A percentile compares a stretch with the other conserved stretches of the same genome.
Evolutionary conservation across 1,139 yeast species (phyloP).

Genomic region (Lodderomyces margitis): DNA sequence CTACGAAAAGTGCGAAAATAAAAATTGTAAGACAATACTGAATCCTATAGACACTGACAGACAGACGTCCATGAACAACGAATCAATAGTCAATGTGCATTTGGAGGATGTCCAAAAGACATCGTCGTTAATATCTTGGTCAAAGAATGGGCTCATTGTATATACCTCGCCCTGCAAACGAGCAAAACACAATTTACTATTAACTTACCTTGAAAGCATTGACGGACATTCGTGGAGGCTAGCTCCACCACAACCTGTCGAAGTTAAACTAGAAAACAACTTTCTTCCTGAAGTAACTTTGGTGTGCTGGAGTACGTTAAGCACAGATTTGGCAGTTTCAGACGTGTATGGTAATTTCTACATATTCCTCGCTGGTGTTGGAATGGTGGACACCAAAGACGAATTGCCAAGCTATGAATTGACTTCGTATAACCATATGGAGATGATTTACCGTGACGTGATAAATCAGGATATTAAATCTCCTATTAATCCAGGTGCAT

Average conservation of each 20-base stretch:
- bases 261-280: slow-evolving; percentile 36
- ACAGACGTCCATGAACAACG: too few relatives aligned
- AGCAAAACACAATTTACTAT: slow-evolving; percentile 35
- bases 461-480: slow-evolving; percentile 20
- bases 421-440: slow-evolving; percentile 47
- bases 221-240: slow-evolving; percentile 68
- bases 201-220: slow-evolving; percentile 62
- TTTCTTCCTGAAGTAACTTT: slow-evolving; percentile 27
- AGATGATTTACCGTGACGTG: slow-evolving; percentile 43
- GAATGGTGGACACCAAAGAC: slow-evolving; percentile 24
- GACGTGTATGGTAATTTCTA: slow-evolving; percentile 52
- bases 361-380: slow-evolving; percentile 46
- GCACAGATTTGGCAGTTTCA: slow-evolving; percentile 53
- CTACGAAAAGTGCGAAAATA: neutral
- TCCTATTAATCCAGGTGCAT: slow-evolving; percentile 17
- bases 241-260: slow-evolving; percentile 49
- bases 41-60: too few relatives aligned
- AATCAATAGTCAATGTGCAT: neutral
- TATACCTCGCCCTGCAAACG: slow-evolving; percentile 35
- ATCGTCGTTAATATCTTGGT: slow-evolving; percentile 56
- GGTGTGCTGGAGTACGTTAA: slow-evolving; percentile 50
- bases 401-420: slow-evolving; percentile 39
- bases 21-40: too few relatives aligned
- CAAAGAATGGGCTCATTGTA: slow-evolving; percentile 72
- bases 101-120: slow-evolving; percentile 9